These are phyloP conservation scores for Wickerhamiella brachini DNA, from an alignment of 805 yeast species.

Conservation along the genomic window DNA sequence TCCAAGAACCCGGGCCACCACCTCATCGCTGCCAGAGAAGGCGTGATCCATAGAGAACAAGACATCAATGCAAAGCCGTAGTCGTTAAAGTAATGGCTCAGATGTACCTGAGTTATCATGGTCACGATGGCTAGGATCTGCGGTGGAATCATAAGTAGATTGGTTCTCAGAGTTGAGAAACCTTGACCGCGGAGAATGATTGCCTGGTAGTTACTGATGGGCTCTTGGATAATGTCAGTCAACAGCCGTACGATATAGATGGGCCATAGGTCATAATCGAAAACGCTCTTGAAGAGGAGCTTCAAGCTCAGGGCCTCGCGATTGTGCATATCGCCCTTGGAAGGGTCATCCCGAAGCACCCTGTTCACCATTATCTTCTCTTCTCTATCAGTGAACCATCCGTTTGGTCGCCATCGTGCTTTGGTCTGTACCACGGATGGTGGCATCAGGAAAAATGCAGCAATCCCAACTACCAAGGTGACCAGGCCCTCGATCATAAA, in stretches of 20 bases:
- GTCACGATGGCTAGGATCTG: slow-evolving; percentile 14
- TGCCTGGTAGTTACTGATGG: slow-evolving; percentile 34
- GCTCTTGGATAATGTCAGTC: slow-evolving; percentile 27
- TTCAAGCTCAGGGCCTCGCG: slow-evolving; percentile 35
- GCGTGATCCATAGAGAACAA: slow-evolving; percentile 13
- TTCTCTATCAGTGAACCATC: slow-evolving; percentile 42
- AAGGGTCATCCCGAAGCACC: slow-evolving; percentile 49
- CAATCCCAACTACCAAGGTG: slow-evolving; percentile 40
- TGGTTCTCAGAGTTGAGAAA: slow-evolving; percentile 38
- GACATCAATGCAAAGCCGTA: slow-evolving; percentile 7
- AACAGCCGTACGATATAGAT: slow-evolving; percentile 36
- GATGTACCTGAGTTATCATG: slow-evolving; percentile 16
- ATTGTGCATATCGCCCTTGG: slow-evolving; percentile 51
- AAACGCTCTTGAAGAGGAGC: slow-evolving; percentile 30
- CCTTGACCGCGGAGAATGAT: slow-evolving; percentile 36
- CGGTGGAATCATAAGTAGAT: slow-evolving; percentile 40
- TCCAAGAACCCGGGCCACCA: slow-evolving; percentile 16
- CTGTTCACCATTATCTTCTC: slow-evolving; percentile 46
- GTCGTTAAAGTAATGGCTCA: slow-evolving; percentile 6
- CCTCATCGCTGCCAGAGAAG: slow-evolving; percentile 12
- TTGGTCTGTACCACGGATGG: slow-evolving; percentile 42
- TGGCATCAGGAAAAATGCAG: slow-evolving; percentile 38
- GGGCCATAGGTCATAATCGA: slow-evolving; percentile 46
- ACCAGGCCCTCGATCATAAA: slow-evolving; percentile 50
- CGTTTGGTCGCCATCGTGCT: slow-evolving; percentile 36